Evolutionary conservation across 1,284 basidiomycete genomes (phyloP), one percentile per base, ranked within the genome.

Genomic region (Moniliophthora roreri): DNA sequence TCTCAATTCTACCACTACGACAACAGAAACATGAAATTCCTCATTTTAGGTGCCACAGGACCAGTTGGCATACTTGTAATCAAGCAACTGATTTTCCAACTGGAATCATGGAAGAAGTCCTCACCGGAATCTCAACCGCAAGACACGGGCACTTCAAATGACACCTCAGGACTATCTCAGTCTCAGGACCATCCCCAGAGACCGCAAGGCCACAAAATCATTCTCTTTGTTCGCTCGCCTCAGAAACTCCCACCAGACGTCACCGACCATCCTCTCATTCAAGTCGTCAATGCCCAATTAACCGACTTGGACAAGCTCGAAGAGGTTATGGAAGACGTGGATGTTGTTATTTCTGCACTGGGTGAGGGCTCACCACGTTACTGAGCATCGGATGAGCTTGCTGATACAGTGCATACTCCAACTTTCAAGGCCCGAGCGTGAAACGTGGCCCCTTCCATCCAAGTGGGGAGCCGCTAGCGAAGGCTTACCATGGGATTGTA

Each of bases 331-430:
- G 64, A 78, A 54, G 79, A 77, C 26, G 79, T 83, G 2, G 73
- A 87, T 50, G 78, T 79, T 38, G 79, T 89, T 20, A 64, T 89
- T 21, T 87, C 85, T 39, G 79, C 82, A 1, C 75, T 89, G 1
- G 28, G 28, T 32, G 11, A 32, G 28, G 28, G 11, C 7, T 32
- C n/a, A n/a, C n/a, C n/a, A n/a, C n/a, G n/a, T n/a, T n/a, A n/a
- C n/a, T 32, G 7, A 32, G 28, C 28, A 32, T 6, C 11, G 28
- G 11, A 32, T 6, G 6, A 32, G 28, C 28, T n/a, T n/a, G n/a
- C n/a, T n/a, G n/a, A n/a, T n/a, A n/a, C n/a, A n/a, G 28, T 32
- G 7, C 28, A 32, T 32, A 11, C 11, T 6, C 28, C 11, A 32
- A 32, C 28, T 32, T 32, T 32, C 28, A 32, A 32, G 87, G 87